A percentile compares a stretch with the other conserved stretches of the same genome.
phyloP scores from a whole-genome alignment of 2,329 filamentous ascomycete genomes.

The Alternaria triticimaculans region DNA sequence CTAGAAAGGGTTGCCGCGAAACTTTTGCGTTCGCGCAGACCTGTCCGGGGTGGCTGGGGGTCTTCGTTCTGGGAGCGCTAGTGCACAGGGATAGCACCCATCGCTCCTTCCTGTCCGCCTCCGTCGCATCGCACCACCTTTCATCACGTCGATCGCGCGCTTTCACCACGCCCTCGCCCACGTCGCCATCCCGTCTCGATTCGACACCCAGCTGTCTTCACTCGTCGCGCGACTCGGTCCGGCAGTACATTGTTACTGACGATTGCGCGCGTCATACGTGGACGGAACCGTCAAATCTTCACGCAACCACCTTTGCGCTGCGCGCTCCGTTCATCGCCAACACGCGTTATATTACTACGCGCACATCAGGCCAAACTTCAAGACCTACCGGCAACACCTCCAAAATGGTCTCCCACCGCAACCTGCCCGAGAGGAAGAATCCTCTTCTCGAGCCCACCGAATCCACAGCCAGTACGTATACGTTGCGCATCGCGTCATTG shows the following conservation, averaged over 20 bases:
- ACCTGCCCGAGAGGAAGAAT: conserved; percentile 68
- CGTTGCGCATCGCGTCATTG: conserved; percentile 35
- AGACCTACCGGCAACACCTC: conserved; percentile 6
- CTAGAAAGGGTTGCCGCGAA: conserved; percentile 6
- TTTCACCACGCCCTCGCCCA: conserved; percentile 7
- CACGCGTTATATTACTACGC: conserved; percentile 21
- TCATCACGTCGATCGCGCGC: conserved; percentile 26
- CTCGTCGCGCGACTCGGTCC: conserved; percentile 13
- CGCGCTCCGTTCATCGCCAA: conserved; percentile 30
- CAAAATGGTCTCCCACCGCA: conserved; percentile 50
- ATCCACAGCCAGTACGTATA: conserved; percentile 67
- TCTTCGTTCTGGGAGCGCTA: conserved; percentile 9
- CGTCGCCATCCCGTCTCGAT: conserved; percentile 6
- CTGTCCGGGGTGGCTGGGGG: conserved; percentile 17
- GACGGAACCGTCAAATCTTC: conserved; percentile 13
- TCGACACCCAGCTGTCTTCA: conserved; percentile 13
- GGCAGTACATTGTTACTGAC: conserved; percentile 11
- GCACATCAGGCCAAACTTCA: neutral
- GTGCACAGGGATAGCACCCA: conserved; percentile 23
- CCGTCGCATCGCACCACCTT: conserved; percentile 16
- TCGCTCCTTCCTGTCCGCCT: conserved; percentile 17
- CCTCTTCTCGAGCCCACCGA: conserved; percentile 68
- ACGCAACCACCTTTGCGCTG: conserved; percentile 30
- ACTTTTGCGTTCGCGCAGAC: conserved; percentile 10
- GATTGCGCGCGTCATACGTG: conserved; percentile 25